These are phyloP conservation scores for Helotiales sp. DNA, from an alignment of 2,329 filamentous ascomycete genomes.

Conservation along the genomic window DNA sequence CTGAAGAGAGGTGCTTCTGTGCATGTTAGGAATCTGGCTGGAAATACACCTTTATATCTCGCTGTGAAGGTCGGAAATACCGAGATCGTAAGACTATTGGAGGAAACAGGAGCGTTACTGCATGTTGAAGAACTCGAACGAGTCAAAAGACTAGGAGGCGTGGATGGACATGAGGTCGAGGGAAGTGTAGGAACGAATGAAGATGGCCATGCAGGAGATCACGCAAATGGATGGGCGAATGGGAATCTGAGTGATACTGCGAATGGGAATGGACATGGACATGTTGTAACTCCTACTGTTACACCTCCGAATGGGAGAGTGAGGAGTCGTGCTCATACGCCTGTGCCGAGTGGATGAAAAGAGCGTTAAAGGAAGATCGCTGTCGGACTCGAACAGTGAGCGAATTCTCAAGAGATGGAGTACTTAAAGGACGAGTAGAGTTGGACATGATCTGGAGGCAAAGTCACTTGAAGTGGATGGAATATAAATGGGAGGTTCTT, in stretches of 20 bases:
- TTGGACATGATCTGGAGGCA: too few species aligned
- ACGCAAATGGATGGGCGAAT: neutral
- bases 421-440: too few species aligned
- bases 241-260: neutral
- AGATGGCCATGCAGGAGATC: neutral
- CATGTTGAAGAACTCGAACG: slow-evolving; percentile 49
- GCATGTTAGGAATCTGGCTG: slow-evolving; percentile 62
- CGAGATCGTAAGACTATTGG: slow-evolving; percentile 54
- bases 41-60: slow-evolving; percentile 66
- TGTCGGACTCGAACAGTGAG: too few species aligned
- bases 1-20: slow-evolving; percentile 65
- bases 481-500: too few species aligned
- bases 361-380: too few species aligned
- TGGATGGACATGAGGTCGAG: neutral
- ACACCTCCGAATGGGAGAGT: neutral
- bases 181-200: neutral
- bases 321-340: too few species aligned
- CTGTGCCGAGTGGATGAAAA: too few species aligned
- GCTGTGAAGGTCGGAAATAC: slow-evolving; percentile 58
- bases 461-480: too few species aligned
- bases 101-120: slow-evolving; percentile 59
- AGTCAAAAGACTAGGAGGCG: neutral
- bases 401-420: too few species aligned
- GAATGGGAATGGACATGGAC: neutral
- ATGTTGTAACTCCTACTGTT: neutral